Conservation (phyloP, 257 asterid species). For the Voacanga thouarsii region DNA sequence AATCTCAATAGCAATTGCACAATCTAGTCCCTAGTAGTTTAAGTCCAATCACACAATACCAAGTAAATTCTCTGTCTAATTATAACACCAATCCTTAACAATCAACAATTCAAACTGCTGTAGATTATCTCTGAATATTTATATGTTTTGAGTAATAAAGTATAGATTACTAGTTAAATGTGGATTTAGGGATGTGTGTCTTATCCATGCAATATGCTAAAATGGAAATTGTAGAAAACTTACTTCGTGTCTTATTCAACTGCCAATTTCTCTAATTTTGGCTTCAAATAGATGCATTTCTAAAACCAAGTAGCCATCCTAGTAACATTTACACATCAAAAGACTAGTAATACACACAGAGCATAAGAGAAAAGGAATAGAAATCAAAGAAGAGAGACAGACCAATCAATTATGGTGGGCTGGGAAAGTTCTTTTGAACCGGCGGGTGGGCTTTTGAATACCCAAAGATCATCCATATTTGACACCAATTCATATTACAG, state of each 20-base stretch:
- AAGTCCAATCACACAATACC: too few relatives aligned
- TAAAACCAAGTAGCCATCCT: slow-evolving; percentile 99
- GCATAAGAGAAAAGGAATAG: neutral
- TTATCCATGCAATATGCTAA: neutral
- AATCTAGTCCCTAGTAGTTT: too few relatives aligned
- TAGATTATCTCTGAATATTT: too few relatives aligned
- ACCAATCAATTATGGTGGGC: slow-evolving; percentile 81
- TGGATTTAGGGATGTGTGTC: too few relatives aligned
- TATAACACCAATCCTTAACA: too few relatives aligned
- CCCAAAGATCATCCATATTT: neutral
- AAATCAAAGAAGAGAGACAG: neutral
- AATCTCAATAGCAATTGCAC: too few relatives aligned
- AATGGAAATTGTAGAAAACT: slow-evolving; percentile 1
- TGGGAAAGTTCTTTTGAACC: slow-evolving; percentile 46
- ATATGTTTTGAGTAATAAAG: too few relatives aligned
- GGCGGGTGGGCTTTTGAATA: neutral
- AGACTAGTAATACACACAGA: neutral
- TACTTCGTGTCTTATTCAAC: slow-evolving; percentile 80
- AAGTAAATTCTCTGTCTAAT: too few relatives aligned
- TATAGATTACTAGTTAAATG: too few relatives aligned
- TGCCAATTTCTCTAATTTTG: slow-evolving; percentile 87
- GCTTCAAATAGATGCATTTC: slow-evolving; percentile 88
- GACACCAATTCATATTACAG: neutral
- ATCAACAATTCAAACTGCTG: too few relatives aligned
- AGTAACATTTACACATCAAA: neutral